Evolutionary conservation across 2,329 filamentous ascomycete species (phyloP).

Genomic region (Dryadomyces quercus-mongolicae): DNA sequence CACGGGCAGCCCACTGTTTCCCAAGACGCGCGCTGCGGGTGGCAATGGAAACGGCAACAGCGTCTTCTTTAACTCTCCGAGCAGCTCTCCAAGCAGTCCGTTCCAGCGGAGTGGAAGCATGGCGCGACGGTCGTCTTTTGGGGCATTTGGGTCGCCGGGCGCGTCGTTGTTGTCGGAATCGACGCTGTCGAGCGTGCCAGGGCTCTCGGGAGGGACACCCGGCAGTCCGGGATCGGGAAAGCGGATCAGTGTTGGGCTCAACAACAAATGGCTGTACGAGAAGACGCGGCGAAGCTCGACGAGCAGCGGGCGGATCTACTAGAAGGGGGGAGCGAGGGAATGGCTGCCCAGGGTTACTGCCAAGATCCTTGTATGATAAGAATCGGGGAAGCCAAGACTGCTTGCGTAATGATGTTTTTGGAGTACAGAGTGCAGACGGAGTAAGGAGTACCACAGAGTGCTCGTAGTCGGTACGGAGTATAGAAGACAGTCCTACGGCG

Average conservation of each 20-base stretch:
- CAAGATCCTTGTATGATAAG: too few species aligned
- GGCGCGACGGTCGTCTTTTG: constrained; percentile 49
- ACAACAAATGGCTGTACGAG: constrained; percentile 93
- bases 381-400: too few species aligned
- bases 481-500: not conserved
- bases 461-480: not conserved
- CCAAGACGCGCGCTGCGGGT: constrained; percentile 50
- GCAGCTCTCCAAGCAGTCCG: constrained; percentile 4
- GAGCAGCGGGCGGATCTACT: constrained; percentile 15
- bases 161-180: constrained; percentile 11
- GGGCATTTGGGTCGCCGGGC: constrained; percentile 46
- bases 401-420: too few species aligned
- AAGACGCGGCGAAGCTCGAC: constrained; percentile 51
- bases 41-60: not conserved
- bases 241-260: constrained; percentile 64
- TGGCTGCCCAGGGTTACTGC: too few species aligned
- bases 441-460: not conserved
- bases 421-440: too few species aligned
- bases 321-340: too few species aligned
- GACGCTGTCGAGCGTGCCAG: constrained; percentile 24
- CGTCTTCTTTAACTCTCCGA: not conserved
- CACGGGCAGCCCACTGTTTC: constrained; percentile 46
- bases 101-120: constrained; percentile 16
- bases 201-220: constrained; percentile 25
- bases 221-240: constrained; percentile 57